phyloP scores from a whole-genome alignment of 495 filamentous ascomycete species.

The Neurospora sublineolata region DNA sequence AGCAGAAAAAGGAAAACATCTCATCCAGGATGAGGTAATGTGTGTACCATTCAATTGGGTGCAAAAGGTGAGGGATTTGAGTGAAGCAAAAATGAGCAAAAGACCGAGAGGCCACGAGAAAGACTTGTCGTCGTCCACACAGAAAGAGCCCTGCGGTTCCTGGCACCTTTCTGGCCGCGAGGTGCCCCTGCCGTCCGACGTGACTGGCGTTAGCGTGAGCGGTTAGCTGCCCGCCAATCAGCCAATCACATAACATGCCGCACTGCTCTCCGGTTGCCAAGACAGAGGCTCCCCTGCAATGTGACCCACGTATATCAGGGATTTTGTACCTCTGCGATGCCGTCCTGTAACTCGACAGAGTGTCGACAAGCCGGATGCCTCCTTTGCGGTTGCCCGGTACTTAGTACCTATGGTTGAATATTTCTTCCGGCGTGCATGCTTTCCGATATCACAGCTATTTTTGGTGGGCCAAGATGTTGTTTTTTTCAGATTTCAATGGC shows the following conservation, averaged over 20 bases:
- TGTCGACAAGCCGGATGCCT: slow-evolving; percentile 11
- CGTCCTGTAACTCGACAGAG: slow-evolving; percentile 17
- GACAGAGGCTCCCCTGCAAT: slow-evolving; percentile 5
- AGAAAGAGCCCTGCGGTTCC: not conserved
- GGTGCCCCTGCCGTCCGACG: slow-evolving; percentile 11
- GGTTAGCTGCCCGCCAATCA: slow-evolving; percentile 22
- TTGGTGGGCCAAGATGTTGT: not conserved
- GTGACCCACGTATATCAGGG: slow-evolving; percentile 2
- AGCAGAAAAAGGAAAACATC: not conserved
- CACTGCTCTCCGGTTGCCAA: slow-evolving; percentile 10
- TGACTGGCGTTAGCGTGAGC: slow-evolving; percentile 34
- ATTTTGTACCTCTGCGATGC: slow-evolving; percentile 9
- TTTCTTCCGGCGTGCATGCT: not conserved
- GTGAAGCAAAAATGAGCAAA: not conserved
- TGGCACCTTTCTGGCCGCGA: not conserved
- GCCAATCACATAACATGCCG: slow-evolving; percentile 26
- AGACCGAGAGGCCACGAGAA: not conserved
- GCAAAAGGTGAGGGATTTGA: not conserved
- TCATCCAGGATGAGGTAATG: not conserved
- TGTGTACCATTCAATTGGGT: not conserved
- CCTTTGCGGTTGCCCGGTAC: not conserved
- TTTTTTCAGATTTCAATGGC: not conserved
- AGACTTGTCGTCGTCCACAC: not conserved
- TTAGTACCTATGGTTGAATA: not conserved
- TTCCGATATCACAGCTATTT: not conserved